A percentile compares a stretch with the other conserved stretches of the same genome.
Evolutionary conservation across 352 stramenopile genomes (phyloP).

Genomic region (Globisporangium echinulatum): DNA sequence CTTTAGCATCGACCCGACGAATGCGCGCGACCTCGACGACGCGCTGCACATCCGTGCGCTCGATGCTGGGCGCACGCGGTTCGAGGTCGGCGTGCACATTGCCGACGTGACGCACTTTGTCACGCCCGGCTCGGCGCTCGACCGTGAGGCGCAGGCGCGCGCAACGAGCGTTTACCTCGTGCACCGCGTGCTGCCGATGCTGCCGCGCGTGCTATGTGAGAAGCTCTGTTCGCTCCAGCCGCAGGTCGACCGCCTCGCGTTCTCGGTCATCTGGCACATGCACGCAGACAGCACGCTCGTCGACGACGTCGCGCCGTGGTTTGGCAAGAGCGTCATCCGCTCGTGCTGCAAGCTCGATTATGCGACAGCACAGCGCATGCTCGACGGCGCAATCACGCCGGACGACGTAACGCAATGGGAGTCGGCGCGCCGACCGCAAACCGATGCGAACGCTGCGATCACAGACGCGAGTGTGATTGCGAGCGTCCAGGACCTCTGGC

Average conservation of each 20-base stretch:
- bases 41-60: conserved; percentile 89
- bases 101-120: conserved; percentile 98
- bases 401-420: conserved; percentile 75
- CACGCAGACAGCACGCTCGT: conserved; percentile 91
- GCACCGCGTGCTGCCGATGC: conserved; percentile 94
- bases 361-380: conserved; percentile 93
- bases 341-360: conserved; percentile 97
- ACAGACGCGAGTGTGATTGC: conserved; percentile 53
- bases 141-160: conserved; percentile 89
- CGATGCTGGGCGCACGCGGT: conserved; percentile 45
- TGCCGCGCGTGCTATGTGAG: conserved; percentile 94
- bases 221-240: conserved; percentile 96
- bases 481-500: conserved; percentile 63
- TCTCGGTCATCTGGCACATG: conserved; percentile 96
- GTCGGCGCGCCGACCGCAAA: conserved; percentile 35
- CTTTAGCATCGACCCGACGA: conserved; percentile 98
- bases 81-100: conserved; percentile 96
- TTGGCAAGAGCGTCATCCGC: conserved; percentile 97
- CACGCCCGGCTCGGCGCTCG: conserved; percentile 81
- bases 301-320: conserved; percentile 89
- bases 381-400: conserved; percentile 83
- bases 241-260: conserved; percentile 94
- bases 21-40: conserved; percentile 95
- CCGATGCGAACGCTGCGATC: conserved; percentile 34
- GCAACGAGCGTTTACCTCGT: conserved; percentile 97